These are phyloP conservation scores for Colletotrichum brevisporum DNA, from an alignment of 2,329 filamentous ascomycete genomes.

Conservation along the genomic window DNA sequence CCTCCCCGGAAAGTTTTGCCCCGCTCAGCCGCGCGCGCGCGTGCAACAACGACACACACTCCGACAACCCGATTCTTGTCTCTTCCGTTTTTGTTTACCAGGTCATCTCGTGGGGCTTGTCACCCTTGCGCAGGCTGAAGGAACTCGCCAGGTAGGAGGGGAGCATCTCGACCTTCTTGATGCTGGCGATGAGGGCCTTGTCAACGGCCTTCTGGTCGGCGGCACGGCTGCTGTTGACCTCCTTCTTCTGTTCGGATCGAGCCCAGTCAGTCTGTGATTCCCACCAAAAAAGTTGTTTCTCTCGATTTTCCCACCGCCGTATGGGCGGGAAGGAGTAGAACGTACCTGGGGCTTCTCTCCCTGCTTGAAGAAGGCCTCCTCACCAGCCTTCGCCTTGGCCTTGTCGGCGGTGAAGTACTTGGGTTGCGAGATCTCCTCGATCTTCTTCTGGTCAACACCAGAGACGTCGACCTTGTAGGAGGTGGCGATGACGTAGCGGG, in stretches of 20 bases:
- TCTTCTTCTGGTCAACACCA: conserved; percentile 92
- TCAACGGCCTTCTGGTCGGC: conserved; percentile 99
- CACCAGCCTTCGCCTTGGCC: conserved; percentile 92
- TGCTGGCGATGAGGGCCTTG: conserved; percentile 92
- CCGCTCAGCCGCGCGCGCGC: conserved; percentile 13
- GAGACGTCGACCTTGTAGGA: conserved; percentile 87
- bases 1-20: conserved; percentile 27
- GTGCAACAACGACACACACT: conserved; percentile 30
- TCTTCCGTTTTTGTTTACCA: conserved; percentile 76
- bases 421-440: conserved; percentile 79
- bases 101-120: conserved; percentile 99
- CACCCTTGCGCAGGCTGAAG: conserved; percentile 99
- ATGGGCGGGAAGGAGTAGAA: conserved; percentile 6
- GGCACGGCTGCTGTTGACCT: conserved; percentile 90
- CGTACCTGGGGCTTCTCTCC: conserved; percentile 97
- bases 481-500: conserved; percentile 94
- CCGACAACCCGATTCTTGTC: conserved; percentile 11
- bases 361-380: conserved; percentile 99
- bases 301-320: too few species aligned
- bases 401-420: conserved; percentile 99
- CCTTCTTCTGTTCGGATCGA: conserved; percentile 84
- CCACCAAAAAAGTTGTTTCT: neutral
- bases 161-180: conserved; percentile 99
- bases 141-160: conserved; percentile 93
- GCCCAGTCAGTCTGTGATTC: conserved; percentile 43